Evolutionary conservation across 257 asterid species (phyloP).

Genomic region (Petunia secreta): DNA sequence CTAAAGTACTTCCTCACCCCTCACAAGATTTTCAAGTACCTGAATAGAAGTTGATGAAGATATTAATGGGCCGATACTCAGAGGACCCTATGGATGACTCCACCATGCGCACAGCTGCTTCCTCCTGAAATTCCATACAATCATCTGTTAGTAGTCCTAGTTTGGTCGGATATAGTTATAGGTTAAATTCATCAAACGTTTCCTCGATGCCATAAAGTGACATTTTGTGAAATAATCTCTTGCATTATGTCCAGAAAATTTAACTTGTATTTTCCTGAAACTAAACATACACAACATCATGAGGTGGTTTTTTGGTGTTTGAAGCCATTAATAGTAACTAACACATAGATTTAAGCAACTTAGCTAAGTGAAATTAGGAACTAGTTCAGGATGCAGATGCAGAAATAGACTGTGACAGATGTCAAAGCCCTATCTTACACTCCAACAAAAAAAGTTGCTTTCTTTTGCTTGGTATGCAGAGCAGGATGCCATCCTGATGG

Average conservation of each 20-base stretch:
- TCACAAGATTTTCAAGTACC: slow-evolving; percentile 40
- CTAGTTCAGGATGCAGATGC: not conserved
- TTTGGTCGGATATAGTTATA: slow-evolving; percentile 6
- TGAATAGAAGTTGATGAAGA: slow-evolving; percentile 87
- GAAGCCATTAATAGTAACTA: slow-evolving; percentile 10
- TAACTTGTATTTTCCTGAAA: not conserved
- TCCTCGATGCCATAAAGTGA: not conserved
- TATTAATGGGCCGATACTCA: slow-evolving; percentile 83
- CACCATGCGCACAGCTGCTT: slow-evolving; percentile 88
- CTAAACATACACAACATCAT: not conserved
- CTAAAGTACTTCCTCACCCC: not conserved
- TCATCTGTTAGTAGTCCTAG: slow-evolving; percentile 13
- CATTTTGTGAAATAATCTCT: slow-evolving; percentile 2
- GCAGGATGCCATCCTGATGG: not conserved
- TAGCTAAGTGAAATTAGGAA: not conserved
- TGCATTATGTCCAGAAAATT: slow-evolving; percentile 14
- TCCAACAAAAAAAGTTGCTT: not conserved
- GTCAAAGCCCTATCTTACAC: not conserved
- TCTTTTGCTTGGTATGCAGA: not conserved
- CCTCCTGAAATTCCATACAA: slow-evolving; percentile 58
- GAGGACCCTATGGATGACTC: slow-evolving; percentile 69
- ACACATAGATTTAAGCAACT: not conserved
- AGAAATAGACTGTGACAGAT: slow-evolving; percentile 4
- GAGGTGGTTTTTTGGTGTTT: not conserved
- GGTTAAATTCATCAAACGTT: slow-evolving; percentile 18